A percentile compares a stretch with the other conserved stretches of the same genome.
Conservation (phyloP, 257 asterid species). For the Ilex aquifolium region DNA sequence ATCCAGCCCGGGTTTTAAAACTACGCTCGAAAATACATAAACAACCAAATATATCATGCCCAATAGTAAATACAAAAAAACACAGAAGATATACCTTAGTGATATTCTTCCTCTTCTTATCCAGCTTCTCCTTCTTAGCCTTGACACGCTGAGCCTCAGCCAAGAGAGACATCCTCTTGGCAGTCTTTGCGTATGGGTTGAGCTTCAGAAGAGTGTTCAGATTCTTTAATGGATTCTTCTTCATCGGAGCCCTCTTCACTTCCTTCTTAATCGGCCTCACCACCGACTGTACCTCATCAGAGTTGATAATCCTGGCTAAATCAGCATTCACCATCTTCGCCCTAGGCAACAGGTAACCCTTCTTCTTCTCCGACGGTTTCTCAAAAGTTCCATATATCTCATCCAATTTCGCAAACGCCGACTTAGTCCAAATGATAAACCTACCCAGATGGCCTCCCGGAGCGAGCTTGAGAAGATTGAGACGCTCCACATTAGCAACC, state of each 20-base stretch:
- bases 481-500: constrained; percentile 58
- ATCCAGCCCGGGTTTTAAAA: no score
- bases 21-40: no score
- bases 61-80: no score
- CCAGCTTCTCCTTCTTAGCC: constrained; percentile 70
- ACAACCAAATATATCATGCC: no score
- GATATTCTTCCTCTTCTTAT: constrained; percentile 57
- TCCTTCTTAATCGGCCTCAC: constrained; percentile 79
- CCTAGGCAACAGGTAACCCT: constrained; percentile 62
- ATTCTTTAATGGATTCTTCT: constrained; percentile 78
- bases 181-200: constrained; percentile 77
- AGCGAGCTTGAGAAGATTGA: constrained; percentile 62
- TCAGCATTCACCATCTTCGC: constrained; percentile 84
- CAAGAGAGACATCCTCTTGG: constrained; percentile 68
- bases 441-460: constrained; percentile 88
- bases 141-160: constrained; percentile 77
- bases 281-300: constrained; percentile 84
- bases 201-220: constrained; percentile 62
- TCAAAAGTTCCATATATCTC: constrained; percentile 63
- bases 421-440: constrained; percentile 71
- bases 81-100: constrained; percentile 44
- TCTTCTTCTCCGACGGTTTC: constrained; percentile 63
- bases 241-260: constrained; percentile 53
- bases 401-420: constrained; percentile 74
- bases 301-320: constrained; percentile 74